Base-by-base conservation (phyloP, 352 stramenopile genomes). In the Pythium diclinum region DNA sequence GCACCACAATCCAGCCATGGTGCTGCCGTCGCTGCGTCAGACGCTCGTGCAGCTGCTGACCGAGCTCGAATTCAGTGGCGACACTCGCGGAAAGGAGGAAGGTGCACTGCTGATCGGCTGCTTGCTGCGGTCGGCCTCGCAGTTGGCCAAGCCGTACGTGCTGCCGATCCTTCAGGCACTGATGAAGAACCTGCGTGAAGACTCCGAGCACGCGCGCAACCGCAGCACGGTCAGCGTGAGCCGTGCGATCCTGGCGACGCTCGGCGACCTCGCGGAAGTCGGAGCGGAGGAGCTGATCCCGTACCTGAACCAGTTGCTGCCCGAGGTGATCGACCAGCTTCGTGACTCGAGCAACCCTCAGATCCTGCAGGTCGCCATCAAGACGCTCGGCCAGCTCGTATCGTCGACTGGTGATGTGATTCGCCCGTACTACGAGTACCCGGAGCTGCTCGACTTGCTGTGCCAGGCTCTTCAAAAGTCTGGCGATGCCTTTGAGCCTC, bases 101-200 rank as follows among this genome's bases (percentile, higher is more conserved):
- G 85, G 85, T 6, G 83, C 87, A 13, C 68, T 94, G 28, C 64
- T 95, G 25, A 87, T 94, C 40, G 87, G 85, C 32, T 93, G 85
- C 60, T 68, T 95, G 51, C 61, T 95, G 19, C 82, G 82, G 1
- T 93, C 84, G n/a, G 81, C 85, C 1, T 85, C 82, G 3, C 78
- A 89, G 52, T 69, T 95, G 13, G 85, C 85, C 0, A 88, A 93
- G 63, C 87, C 87, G 3, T 95, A 95, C 40, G 87, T 94, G 16
- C 75, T 95, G 7, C 87, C 87, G 19, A 95, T 93, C 55, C 60
- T 95, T 19, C 86, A 87, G 38, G 87, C 87, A 19, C 65, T 95
- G 46, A 94, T 94, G 82, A 92, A 94, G 61, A 95, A 95, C 63
- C 52, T 95, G 33, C 84, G 87, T 19, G 81, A 94, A 74, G 87